Evolutionary conservation across 495 filamentous ascomycete species (phyloP), one percentile per base, ranked within the genome.

Genomic region (Penicillium robsamsonii): DNA sequence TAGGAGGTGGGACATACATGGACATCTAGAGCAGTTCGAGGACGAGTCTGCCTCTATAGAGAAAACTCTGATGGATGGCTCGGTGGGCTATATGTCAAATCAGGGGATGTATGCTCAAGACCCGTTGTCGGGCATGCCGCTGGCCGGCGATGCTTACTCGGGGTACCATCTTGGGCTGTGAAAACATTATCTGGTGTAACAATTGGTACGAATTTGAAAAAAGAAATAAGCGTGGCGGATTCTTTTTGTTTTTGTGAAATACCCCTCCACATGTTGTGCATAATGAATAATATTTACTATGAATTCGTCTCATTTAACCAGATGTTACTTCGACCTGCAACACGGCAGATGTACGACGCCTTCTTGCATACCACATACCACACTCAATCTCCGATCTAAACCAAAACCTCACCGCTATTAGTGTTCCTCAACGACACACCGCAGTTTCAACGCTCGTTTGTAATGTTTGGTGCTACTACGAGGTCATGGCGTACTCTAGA

Each of bases 1-100:
- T 11, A 59, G 63, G 43, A 74, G 70, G 50, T 78, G 75, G 75
- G 66, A 70, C 31, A 46, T 70, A 10, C 57, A 59, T 13, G 40
- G 3, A 22, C 59, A 70, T 8, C 56, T 75, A 1, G 60, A 73
- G 8, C 57, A 73, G 13, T 76, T 75, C 35, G 67, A 73, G 57
- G 57, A 57, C 4, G 58, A 66, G 13, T 70, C 70, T 31, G 58
- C 59, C 0, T 31, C 58, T 3, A 18, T 70, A 17, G 49, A 40
- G 17, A 46, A 62, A 15, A 53, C 42, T 38, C 49, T 69, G 7
- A 22, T 48, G 53, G 56, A 60, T 17, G 48, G 35, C 22, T 58
- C 60, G 18, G 20, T 50, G 30, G 56, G 53, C 17, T 64, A 64
- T 55, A 38, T 44, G 20, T 53, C 56, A 10, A 50, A 37, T 33